These are phyloP conservation scores for Scheffersomyces quercinus DNA, from an alignment of 1,139 yeast genomes.

Conservation along the genomic window DNA sequence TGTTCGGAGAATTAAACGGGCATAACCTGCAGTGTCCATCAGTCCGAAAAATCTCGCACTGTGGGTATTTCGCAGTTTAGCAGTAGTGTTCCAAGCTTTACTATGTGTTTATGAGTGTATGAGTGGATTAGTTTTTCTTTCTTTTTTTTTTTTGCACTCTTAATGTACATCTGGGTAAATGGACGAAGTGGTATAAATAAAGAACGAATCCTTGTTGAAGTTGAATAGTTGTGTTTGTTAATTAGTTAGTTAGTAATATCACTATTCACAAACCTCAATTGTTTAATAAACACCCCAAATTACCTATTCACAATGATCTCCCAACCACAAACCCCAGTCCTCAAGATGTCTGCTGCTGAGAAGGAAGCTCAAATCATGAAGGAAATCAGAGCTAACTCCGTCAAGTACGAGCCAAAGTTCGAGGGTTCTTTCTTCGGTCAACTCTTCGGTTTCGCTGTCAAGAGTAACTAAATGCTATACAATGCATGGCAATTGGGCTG, in stretches of 20 bases:
- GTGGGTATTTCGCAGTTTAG: not conserved
- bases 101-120: not conserved
- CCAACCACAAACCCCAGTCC: constrained; percentile 4
- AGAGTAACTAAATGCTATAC: constrained; percentile 9
- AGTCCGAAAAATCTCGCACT: constrained; percentile 1
- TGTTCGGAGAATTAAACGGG: not conserved
- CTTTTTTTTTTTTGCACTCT: not conserved
- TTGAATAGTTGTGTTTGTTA: too few relatives aligned
- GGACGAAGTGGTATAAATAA: too few relatives aligned
- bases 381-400: constrained; percentile 40
- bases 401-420: constrained; percentile 43
- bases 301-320: not conserved
- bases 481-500: not conserved
- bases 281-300: not conserved
- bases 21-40: not conserved
- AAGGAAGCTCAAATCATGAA: constrained; percentile 52
- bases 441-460: constrained; percentile 36
- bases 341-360: constrained; percentile 25
- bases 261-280: not conserved
- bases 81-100: not conserved
- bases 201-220: too few relatives aligned
- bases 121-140: not conserved
- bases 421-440: constrained; percentile 47
- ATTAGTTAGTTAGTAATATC: too few relatives aligned
- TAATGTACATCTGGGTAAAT: too few relatives aligned